Percentiles rank a stretch among this genome's conserved stretches.
These are phyloP conservation scores for Nicotiana tomentosiformis DNA, from an alignment of 257 asterid species.

Conservation along the genomic window DNA sequence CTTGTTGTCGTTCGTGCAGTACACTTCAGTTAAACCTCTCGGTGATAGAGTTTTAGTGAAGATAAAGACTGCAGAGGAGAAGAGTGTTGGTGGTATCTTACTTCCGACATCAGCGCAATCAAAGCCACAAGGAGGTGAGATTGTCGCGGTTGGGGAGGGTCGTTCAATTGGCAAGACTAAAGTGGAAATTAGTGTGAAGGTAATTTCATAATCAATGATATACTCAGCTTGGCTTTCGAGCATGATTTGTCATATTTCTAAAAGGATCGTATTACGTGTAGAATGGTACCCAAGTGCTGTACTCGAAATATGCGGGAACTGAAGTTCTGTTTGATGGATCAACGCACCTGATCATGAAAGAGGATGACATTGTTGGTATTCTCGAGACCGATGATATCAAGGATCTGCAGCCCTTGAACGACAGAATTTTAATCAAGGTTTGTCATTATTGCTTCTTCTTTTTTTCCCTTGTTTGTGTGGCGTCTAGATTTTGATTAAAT, in stretches of 20 bases:
- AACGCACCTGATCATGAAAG: conserved; percentile 78
- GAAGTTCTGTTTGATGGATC: conserved; percentile 88
- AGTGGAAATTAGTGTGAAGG: conserved; percentile 71
- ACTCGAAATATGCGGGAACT: conserved; percentile 90
- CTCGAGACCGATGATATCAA: conserved; percentile 83
- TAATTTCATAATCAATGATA: conserved; percentile 8
- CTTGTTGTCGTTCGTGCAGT: conserved; percentile 30
- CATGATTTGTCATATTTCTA: neutral
- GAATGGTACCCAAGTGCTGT: conserved; percentile 78
- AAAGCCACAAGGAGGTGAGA: conserved; percentile 84
- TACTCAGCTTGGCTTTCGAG: neutral
- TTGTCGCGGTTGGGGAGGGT: conserved; percentile 94
- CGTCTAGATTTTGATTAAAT: neutral
- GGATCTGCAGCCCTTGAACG: conserved; percentile 83
- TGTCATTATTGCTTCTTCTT: neutral
- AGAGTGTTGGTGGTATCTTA: conserved; percentile 75
- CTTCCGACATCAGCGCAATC: conserved; percentile 74
- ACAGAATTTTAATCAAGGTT: conserved; percentile 89
- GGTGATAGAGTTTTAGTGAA: conserved; percentile 91
- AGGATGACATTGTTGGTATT: conserved; percentile 85
- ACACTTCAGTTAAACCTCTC: conserved; percentile 87
- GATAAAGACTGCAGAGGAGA: conserved; percentile 78
- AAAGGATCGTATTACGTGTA: conserved; percentile 13
- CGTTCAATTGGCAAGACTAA: conserved; percentile 67
- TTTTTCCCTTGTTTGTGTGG: neutral